These are phyloP conservation scores for Apiospora phragmitis DNA, from an alignment of 2,329 filamentous ascomycete genomes.

Conservation along the genomic window DNA sequence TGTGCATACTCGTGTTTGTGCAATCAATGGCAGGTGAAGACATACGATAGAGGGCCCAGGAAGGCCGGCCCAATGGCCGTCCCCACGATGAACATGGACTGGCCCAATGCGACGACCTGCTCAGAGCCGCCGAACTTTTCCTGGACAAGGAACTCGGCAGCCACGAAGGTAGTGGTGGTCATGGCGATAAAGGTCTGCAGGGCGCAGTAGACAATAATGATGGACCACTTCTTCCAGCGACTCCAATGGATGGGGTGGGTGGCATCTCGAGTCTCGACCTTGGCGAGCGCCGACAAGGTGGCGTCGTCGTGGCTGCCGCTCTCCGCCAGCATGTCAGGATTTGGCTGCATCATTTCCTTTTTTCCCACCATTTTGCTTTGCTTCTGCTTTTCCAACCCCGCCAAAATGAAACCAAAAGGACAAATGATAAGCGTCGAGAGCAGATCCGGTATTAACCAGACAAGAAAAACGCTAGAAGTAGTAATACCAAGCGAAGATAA, in stretches of 20 bases:
- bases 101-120: constrained; percentile 40
- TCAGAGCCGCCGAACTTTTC: constrained; percentile 37
- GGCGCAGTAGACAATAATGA: constrained; percentile 28
- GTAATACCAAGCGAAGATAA: not conserved
- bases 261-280: constrained; percentile 24
- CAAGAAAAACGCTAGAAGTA: not conserved
- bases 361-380: not conserved
- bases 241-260: constrained; percentile 32
- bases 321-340: not conserved
- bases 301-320: constrained; percentile 17
- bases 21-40: constrained; percentile 15
- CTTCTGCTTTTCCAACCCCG: not conserved
- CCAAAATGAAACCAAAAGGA: not conserved
- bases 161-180: constrained; percentile 40
- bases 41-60: constrained; percentile 40
- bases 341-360: not conserved
- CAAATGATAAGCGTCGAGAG: not conserved
- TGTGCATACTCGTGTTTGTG: not conserved
- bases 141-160: constrained; percentile 37
- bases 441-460: not conserved
- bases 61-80: constrained; percentile 42
- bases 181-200: constrained; percentile 39
- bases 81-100: constrained; percentile 43
- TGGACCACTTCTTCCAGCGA: constrained; percentile 29
- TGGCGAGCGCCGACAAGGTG: constrained; percentile 26